Evolutionary conservation across 257 asterid genomes (phyloP), one percentile per base, ranked within the genome.

Genomic region (Nicotiana sylvestris): DNA sequence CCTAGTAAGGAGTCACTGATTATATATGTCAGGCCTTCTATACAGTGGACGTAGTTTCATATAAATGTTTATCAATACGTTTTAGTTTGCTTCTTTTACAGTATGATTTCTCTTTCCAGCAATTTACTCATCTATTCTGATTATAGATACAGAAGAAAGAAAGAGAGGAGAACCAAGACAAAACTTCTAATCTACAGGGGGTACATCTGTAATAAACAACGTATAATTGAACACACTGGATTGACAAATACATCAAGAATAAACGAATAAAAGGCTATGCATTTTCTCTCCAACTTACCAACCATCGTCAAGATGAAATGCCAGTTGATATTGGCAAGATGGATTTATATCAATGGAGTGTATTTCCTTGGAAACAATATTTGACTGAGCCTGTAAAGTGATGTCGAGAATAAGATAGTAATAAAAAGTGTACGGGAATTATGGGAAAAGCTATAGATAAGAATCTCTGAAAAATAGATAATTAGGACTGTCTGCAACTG

Each of bases 291-390:
- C 77, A 56, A 89, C 91, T 80, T 89, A 96, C 99, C 99, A 96
- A 83, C 98, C 97, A 87, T 96, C 98, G n/a, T 96, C 99, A 70
- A 96, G 98, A 91, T 93, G 98, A 87, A 96, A 96, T 85, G 98
- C 98, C 88, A 96, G 85, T 87, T 96, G 99, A 84, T 90, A 78
- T 82, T 97, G 95, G 89, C 95, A 89, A 82, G 97, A 90, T 80
- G 98, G 99, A 88, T 96, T 90, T 81, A 94, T 83, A 82, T 93
- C 97, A 85, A 96, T 88, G 49, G 98, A 96, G 81, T 93, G 94
- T 87, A 94, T 90, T 84, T 92, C 99, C 90, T 89, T 94, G 3
- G 96, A 82, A 78, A 86, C 86, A 76, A 95, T 92, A 88, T 90
- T 89, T 83, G 99, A 87, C 77, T 96, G 98, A 78, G 98, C 98